Percentiles rank a stretch among this genome's conserved stretches.
Conservation (phyloP, 441 rosid genomes). For the Erodium trifolium region DNA sequence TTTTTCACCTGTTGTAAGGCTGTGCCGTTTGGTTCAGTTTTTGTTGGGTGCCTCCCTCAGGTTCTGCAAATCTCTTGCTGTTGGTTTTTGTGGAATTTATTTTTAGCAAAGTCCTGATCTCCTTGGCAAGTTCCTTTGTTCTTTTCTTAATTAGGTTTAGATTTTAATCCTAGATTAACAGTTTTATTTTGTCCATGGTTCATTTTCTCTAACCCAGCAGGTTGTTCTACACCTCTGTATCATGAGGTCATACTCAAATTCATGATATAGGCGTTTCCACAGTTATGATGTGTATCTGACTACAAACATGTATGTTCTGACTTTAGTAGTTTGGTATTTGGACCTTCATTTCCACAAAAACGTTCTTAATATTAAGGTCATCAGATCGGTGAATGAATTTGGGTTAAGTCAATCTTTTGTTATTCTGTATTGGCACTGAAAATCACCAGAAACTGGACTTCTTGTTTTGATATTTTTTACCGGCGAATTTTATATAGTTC, state of each 20-base stretch:
- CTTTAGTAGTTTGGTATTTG: too few species aligned
- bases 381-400: too few species aligned
- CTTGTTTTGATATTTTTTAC: too few species aligned
- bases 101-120: constrained; percentile 1
- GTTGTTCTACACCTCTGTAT: constrained; percentile 10
- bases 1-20: constrained; percentile 6
- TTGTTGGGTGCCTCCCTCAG: constrained; percentile 14
- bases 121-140: constrained; percentile 7
- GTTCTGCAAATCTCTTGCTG: constrained; percentile 17
- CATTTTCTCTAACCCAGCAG: constrained; percentile 10
- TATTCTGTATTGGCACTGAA: too few species aligned
- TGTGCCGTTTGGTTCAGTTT: not conserved
- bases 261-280: not conserved
- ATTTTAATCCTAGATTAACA: not conserved
- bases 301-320: too few species aligned
- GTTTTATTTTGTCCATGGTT: not conserved
- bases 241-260: constrained; percentile 15
- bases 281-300: too few species aligned
- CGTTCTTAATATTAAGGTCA: too few species aligned
- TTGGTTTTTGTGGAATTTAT: constrained; percentile 7
- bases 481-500: too few species aligned
- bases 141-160: not conserved
- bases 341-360: too few species aligned
- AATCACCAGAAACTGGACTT: too few species aligned
- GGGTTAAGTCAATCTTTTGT: too few species aligned